Base-by-base conservation (phyloP, 305 asterid genomes). In the Solanum hybrid region DNA sequence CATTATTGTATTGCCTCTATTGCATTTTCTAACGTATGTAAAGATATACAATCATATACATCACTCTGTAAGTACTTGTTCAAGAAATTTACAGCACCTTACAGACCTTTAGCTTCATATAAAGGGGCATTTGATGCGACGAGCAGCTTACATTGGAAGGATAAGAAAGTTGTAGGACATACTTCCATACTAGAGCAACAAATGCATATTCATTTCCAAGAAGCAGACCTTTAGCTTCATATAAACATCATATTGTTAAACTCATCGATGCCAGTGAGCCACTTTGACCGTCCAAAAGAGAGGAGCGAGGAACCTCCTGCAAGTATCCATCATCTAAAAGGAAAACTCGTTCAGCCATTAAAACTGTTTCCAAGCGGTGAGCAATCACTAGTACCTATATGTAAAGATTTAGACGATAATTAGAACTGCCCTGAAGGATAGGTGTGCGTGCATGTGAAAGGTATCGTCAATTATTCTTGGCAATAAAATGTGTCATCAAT, bases 371-470 rank as follows among this genome's bases (percentile, higher is more conserved):
- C 91, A 95, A 76, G 37, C 98, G 96, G 90, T 95, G 99, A 12
- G 99, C 98, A 90, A 97, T 96, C 78, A 95, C 95, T 90, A 96
- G 88, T 27, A 97, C 99, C 99, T 97, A 94, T 90, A 87, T 26
- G 77, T 85, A 85, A 32, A 11, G 32, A 60, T 85, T 22, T 22
- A 85, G 0, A 85, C 34, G 19, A 60, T 11, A 85, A 34, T 85
- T 12, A 85, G 34, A 85, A 85, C n/a, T 85, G 45, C 22, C 75
- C 76, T 56, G 38, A 40, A 42, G 3, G 37, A 81, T 27, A 81
- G n/a, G n/a, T 6, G 1, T 27, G 36, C 4, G 9, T 3, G 36
- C 36, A 31, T 56, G 45, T 64, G 14, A 85, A 85, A 11, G 51
- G 1, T 22, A 32, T 32, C 22, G 4, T 32, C 77, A 34, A 85